Conservation (phyloP, 2,329 filamentous ascomycete genomes). For the Nigrospora oryzae region DNA sequence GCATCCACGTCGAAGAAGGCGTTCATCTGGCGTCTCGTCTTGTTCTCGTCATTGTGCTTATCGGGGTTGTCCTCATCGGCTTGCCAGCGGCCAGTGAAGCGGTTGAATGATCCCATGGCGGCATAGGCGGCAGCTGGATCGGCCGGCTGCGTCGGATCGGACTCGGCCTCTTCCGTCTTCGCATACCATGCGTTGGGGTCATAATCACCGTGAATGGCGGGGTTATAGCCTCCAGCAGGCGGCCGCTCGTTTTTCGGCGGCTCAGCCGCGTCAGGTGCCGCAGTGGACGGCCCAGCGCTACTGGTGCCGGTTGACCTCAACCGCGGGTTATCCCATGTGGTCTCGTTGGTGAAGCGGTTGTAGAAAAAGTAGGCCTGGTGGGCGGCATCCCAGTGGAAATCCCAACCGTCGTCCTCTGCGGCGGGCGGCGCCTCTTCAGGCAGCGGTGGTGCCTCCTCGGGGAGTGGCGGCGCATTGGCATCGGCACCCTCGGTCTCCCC, state of each 20-base stretch:
- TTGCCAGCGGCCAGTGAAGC: slow-evolving; percentile 82
- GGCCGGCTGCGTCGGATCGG: slow-evolving; percentile 22
- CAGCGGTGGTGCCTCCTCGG: slow-evolving; percentile 26
- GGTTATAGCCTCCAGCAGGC: slow-evolving; percentile 76
- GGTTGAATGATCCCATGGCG: slow-evolving; percentile 75
- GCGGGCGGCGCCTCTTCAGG: slow-evolving; percentile 18
- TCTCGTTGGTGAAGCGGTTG: slow-evolving; percentile 67
- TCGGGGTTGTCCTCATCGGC: slow-evolving; percentile 58
- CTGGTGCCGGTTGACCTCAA: slow-evolving; percentile 50
- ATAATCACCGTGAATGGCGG: slow-evolving; percentile 91
- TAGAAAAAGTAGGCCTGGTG: slow-evolving; percentile 72
- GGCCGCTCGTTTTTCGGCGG: slow-evolving; percentile 25
- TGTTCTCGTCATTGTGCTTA: slow-evolving; percentile 78
- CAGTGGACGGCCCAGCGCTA: slow-evolving; percentile 14
- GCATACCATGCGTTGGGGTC: slow-evolving; percentile 96
- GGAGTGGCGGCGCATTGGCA: slow-evolving; percentile 24
- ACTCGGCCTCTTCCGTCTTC: slow-evolving; percentile 34
- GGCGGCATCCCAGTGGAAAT: slow-evolving; percentile 64
- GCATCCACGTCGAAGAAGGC: slow-evolving; percentile 95
- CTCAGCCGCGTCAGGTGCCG: slow-evolving; percentile 13
- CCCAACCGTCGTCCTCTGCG: slow-evolving; percentile 69
- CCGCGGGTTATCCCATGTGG: slow-evolving; percentile 84
- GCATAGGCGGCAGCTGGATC: slow-evolving; percentile 44
- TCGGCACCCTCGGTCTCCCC: slow-evolving; percentile 1
- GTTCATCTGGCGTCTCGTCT: slow-evolving; percentile 80